Evolutionary conservation across 352 stramenopile species (phyloP).

Genomic region (Pythium guiyangense): DNA sequence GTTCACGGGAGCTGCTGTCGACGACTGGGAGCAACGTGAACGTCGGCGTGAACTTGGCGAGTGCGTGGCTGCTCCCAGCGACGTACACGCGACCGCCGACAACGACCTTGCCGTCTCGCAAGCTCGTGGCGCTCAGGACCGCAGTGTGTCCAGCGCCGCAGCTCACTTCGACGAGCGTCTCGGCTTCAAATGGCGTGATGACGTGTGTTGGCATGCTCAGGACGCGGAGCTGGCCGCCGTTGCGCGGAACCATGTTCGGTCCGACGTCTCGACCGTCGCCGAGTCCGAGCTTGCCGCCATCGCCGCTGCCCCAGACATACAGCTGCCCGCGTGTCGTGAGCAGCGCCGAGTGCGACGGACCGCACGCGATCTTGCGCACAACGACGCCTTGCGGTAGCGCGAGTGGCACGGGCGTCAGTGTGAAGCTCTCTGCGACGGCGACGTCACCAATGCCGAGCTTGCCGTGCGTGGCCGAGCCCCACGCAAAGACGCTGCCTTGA

Average conservation of each 20-base stretch:
- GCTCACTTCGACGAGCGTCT: slow-evolving; percentile 62
- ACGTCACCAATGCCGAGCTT: slow-evolving; percentile 63
- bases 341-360: slow-evolving; percentile 69
- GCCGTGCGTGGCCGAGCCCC: slow-evolving; percentile 65
- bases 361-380: slow-evolving; percentile 68
- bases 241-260: slow-evolving; percentile 52
- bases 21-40: slow-evolving; percentile 36
- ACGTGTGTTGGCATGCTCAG: slow-evolving; percentile 39
- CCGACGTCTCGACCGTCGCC: slow-evolving; percentile 57
- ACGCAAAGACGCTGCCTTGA: slow-evolving; percentile 64
- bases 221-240: slow-evolving; percentile 38
- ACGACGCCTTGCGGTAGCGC: slow-evolving; percentile 16
- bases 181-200: slow-evolving; percentile 24
- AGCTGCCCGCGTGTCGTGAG: slow-evolving; percentile 49
- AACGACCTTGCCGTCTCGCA: slow-evolving; percentile 3
- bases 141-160: slow-evolving; percentile 64
- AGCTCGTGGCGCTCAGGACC: slow-evolving; percentile 29
- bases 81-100: slow-evolving; percentile 44
- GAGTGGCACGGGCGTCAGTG: slow-evolving; percentile 41
- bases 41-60: slow-evolving; percentile 53
- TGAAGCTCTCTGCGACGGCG: slow-evolving; percentile 54
- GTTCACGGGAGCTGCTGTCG: slow-evolving; percentile 6
- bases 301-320: slow-evolving; percentile 72
- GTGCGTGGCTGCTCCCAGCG: slow-evolving; percentile 59
- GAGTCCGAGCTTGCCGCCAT: slow-evolving; percentile 66